Base-by-base conservation (phyloP, 2,329 filamentous ascomycete species). In the Aspergillus amoenus region DNA sequence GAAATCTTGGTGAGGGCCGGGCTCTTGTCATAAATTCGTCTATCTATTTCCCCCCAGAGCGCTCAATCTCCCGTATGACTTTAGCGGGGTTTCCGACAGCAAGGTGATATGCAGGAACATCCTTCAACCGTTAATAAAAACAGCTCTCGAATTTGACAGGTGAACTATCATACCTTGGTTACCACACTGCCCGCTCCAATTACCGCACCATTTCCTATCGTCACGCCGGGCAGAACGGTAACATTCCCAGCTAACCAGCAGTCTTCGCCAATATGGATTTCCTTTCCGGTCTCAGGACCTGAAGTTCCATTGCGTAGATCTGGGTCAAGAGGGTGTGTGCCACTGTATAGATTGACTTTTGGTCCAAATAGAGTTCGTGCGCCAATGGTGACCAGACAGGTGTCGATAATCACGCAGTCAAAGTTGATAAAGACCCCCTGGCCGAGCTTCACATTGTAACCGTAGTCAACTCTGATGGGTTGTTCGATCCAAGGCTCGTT, bases 151-250 rank as follows among this genome's bases (percentile, higher is more conserved):
- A 17, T 24, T 27, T 22, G 40, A 39, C 17, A 30, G 34, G 24
- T 21, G 12, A 8, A 27, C 37, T 24, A 39, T 34, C 45, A 47
- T 63, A 81, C 81, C 77, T 88, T 94, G 2, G 90, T 94, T 22
- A 96, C 91, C 4, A 95, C 89, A 69, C 88, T 91, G 1, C 88
- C 90, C 1, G 92, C 91, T 1, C 90, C 92, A 59, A 96, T 81
- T 0, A 87, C 89, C 4, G 79, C 81, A 0, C 91, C 91, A 54
- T 82, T 80, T 0, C 92, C 91, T 62, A 96, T 88, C 1, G 83
- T 93, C 22, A 96, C 86, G 0, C 91, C 91, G 0, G 90, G 86
- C 43, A 93, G 76, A 17, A 96, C 83, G 21, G 80, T 84, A 5
- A 85, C 86, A 67, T 87, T 88, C 0, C 89, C 89, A 1, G 87